phyloP scores from a whole-genome alignment of 495 filamentous ascomycete genomes.

The Lophium mytilinum region DNA sequence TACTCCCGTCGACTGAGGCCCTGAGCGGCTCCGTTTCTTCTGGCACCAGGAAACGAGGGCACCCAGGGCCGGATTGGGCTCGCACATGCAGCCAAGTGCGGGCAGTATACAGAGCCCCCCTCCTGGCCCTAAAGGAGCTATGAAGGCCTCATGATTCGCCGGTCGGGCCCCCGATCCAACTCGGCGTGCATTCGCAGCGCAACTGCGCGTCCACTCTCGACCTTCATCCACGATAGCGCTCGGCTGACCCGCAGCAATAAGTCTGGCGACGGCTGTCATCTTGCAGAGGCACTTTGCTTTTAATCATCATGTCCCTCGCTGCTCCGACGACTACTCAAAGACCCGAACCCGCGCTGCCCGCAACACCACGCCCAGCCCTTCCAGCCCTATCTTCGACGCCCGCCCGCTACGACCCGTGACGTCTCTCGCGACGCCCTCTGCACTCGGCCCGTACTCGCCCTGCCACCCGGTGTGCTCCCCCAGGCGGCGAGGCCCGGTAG shows the following conservation, averaged over 20 bases:
- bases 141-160: too few species aligned
- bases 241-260: slow-evolving; percentile 4
- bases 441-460: neutral
- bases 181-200: too few species aligned
- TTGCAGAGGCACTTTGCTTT: slow-evolving; percentile 1
- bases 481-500: slow-evolving; percentile 8
- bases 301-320: neutral
- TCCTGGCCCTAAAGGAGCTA: too few species aligned
- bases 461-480: neutral
- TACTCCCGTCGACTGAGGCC: too few species aligned
- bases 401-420: neutral
- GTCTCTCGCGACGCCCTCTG: neutral
- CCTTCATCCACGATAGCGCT: slow-evolving; percentile 4
- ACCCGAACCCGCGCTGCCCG: neutral
- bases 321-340: neutral
- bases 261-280: neutral
- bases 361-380: neutral
- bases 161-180: too few species aligned
- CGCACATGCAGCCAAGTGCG: too few species aligned
- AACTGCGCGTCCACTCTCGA: neutral
- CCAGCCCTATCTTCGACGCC: neutral
- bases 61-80: too few species aligned
- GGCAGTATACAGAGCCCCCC: too few species aligned
- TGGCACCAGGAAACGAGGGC: too few species aligned
- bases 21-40: too few species aligned